Base-by-base conservation (phyloP, 2,329 filamentous ascomycete species). In the Diaporthe ampelina region DNA sequence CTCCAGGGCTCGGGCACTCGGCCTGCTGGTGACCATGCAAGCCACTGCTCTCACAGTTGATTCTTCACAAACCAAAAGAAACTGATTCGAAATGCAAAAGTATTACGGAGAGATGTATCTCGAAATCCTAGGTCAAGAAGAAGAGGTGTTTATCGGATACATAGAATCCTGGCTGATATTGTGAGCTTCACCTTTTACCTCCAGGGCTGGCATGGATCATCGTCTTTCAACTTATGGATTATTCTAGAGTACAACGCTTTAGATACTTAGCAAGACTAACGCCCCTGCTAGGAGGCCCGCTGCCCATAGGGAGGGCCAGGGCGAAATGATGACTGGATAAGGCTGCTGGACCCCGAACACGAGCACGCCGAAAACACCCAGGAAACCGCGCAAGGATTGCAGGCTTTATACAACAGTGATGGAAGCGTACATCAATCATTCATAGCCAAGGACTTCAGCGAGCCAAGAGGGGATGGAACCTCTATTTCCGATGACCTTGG, bases 81-180 rank as follows among this genome's bases (percentile, higher is more conserved):
- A 13, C 13, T 54, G 24, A 68, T 17, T 8, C 37, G 21, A 54
- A n/a, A 40, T 7, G 21, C n/a, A 8, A 37, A 4, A 68, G 63
- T 68, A 68, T 40, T 68, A 68, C n/a, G 63, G 11, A 37, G 63
- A 68, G n/a, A 3, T 54, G 13, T 68, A 40, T 17, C 29, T 68
- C n/a, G 9, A 24, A 68, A 40, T 32, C 15, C 63, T 32, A 11
- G 63, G 63, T 21, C 45, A 40, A 24, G 45, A 26, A 21, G 7
- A 54, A 68, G 59, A 63, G 17, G 45, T 35, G n/a, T 35, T 40
- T 6, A 68, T 68, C 26, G 63, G 63, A 17, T 40, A 54, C 17
- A 26, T 68, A 2, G 32, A 68, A 15, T 19, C 63, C 29, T 68
- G 48, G 48, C 32, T n/a, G 29, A 54, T 68, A n/a, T 29, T 37